Evolutionary conservation across 202 grass and related monocot species (phyloP).

Genomic region (Carex arenaria): DNA sequence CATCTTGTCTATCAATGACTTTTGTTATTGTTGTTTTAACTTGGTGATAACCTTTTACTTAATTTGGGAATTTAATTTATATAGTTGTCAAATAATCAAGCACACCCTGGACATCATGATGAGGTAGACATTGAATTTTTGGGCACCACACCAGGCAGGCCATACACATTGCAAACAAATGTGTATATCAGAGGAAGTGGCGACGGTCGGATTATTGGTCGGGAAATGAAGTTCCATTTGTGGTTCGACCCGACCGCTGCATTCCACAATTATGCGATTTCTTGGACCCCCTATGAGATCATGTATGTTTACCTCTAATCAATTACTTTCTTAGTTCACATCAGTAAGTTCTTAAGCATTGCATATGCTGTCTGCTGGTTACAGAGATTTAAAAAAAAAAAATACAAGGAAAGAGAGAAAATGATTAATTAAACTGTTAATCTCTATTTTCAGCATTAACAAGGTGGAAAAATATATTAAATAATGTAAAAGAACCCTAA

Average conservation of each 20-base stretch:
- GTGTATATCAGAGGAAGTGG: conserved; percentile 52
- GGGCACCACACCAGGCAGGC: conserved; percentile 40
- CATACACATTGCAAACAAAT: conserved; percentile 66
- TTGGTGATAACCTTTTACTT: neutral
- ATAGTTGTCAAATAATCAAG: conserved; percentile 53
- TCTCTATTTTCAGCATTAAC: neutral
- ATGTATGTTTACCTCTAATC: conserved; percentile 31
- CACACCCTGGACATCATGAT: conserved; percentile 53
- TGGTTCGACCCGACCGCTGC: conserved; percentile 64
- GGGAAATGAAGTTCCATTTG: conserved; percentile 68
- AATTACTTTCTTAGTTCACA: neutral
- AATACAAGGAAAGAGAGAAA: neutral
- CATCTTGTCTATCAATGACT: neutral
- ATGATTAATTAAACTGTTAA: neutral
- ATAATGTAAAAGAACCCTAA: neutral
- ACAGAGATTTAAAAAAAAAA: neutral
- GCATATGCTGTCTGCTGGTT: neutral
- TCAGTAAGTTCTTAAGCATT: neutral
- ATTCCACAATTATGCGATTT: conserved; percentile 56
- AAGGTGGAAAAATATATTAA: neutral
- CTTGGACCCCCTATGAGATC: conserved; percentile 42
- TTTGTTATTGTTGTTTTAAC: neutral
- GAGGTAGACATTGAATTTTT: conserved; percentile 68
- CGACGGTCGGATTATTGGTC: conserved; percentile 37
- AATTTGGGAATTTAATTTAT: neutral